Evolutionary conservation across 179 eudicot species (phyloP).

Genomic region (Spinacia oleracea): DNA sequence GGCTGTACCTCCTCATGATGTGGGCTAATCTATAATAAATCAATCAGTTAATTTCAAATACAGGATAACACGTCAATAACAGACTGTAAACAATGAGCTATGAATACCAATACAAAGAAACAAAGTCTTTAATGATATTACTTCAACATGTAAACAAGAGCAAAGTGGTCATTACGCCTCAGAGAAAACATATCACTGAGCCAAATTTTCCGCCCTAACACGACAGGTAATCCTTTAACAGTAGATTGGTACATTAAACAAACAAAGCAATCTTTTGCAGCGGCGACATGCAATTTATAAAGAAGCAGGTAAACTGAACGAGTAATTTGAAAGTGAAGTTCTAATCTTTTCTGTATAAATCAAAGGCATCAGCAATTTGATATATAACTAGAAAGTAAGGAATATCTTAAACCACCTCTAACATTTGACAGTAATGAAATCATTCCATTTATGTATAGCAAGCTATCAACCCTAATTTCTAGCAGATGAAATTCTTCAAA

Average conservation of each 20-base stretch:
- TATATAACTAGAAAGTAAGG: neutral
- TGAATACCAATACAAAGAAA: neutral
- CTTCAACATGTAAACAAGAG: no score
- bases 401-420: neutral
- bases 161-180: no score
- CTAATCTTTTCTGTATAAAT: neutral
- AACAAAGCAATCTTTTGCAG: neutral
- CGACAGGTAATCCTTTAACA: neutral
- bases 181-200: neutral
- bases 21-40: conserved; percentile 8
- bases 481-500: neutral
- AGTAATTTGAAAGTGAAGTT: neutral
- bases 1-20: conserved; percentile 44
- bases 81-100: neutral
- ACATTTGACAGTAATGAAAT: neutral
- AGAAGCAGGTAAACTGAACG: no score
- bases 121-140: no score
- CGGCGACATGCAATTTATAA: neutral
- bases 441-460: no score
- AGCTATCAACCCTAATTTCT: neutral
- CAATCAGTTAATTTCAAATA: neutral
- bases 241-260: neutral
- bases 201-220: neutral
- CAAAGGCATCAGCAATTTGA: neutral
- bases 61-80: neutral